Base-by-base conservation (phyloP, 768 basidiomycete genomes). In the Serendipita indica region DNA sequence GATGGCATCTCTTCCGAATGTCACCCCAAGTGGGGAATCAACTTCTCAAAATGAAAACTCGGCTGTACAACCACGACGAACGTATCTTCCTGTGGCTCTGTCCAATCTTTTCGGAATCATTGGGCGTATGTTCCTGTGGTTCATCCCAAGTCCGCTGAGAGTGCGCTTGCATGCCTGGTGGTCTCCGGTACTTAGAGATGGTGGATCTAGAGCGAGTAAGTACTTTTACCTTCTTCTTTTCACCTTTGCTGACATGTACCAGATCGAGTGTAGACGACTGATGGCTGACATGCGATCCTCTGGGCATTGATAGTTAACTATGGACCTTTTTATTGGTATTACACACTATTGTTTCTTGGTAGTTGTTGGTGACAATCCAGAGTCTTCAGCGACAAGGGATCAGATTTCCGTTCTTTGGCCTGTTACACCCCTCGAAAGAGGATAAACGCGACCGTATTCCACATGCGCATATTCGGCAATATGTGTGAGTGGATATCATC, bases 331-430 rank as follows among this genome's bases (percentile, higher is more conserved):
- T n/a, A n/a, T n/a, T n/a, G n/a, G n/a, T n/a, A n/a, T n/a, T n/a
- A n/a, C n/a, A n/a, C n/a, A n/a, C n/a, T n/a, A n/a, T n/a, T n/a
- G n/a, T n/a, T n/a, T n/a, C n/a, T n/a, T n/a, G n/a, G n/a, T n/a
- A n/a, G n/a, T n/a, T n/a, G n/a, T n/a, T n/a, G n/a, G n/a, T n/a
- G n/a, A n/a, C n/a, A n/a, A n/a, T n/a, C n/a, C n/a, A n/a, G n/a
- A n/a, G n/a, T n/a, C n/a, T n/a, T n/a, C n/a, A n/a, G n/a, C n/a
- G n/a, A n/a, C n/a, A n/a, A n/a, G n/a, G n/a, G 49, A 28, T 54
- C 49, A 54, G 49, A 54, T 54, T 54, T 54, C 49, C 49, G 49
- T 54, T 54, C 49, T 54, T 54, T 54, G 49, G 49, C 32, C 49
- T 54, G 49, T 54, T 54, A 54, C 49, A 54, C 49, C 30, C 30